Conservation (phyloP, 1,284 basidiomycete genomes). For the Pascua guehoae region DNA sequence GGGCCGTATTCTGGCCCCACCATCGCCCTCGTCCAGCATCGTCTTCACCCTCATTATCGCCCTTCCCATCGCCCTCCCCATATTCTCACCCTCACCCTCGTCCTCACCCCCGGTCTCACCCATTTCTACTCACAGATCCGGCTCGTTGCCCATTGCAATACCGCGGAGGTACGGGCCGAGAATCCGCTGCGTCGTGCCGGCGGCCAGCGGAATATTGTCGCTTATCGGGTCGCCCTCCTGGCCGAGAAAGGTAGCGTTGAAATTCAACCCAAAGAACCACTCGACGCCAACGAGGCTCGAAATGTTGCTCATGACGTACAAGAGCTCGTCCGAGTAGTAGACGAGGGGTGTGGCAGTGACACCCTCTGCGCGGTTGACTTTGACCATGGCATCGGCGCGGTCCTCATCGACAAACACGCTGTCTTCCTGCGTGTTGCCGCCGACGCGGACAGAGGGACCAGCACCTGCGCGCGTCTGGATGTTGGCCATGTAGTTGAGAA, state of each 20-base stretch:
- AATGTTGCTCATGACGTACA: slow-evolving; percentile 61
- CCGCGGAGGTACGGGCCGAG: slow-evolving; percentile 61
- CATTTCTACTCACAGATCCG: slow-evolving; percentile 56
- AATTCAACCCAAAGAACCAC: slow-evolving; percentile 60
- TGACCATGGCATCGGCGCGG: slow-evolving; percentile 52
- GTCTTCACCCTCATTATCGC: no score
- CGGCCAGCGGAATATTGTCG: slow-evolving; percentile 58
- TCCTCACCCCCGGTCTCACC: no score
- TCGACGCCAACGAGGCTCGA: slow-evolving; percentile 56
- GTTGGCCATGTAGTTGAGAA: slow-evolving; percentile 70
- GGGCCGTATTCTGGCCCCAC: background rate
- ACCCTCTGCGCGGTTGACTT: slow-evolving; percentile 19
- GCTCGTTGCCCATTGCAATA: slow-evolving; percentile 63
- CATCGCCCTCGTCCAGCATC: no score
- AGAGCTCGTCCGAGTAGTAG: slow-evolving; percentile 57
- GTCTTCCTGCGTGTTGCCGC: slow-evolving; percentile 71
- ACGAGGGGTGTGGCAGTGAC: slow-evolving; percentile 57
- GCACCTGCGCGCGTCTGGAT: slow-evolving; percentile 56
- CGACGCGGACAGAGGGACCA: slow-evolving; percentile 64
- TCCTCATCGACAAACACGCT: slow-evolving; percentile 54
- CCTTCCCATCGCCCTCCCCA: no score
- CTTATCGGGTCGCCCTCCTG: slow-evolving; percentile 30
- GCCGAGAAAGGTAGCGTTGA: slow-evolving; percentile 49
- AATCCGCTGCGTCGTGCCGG: slow-evolving; percentile 54
- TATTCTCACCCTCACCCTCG: no score